These are phyloP conservation scores for Sclerotinia borealis DNA, from an alignment of 2,329 filamentous ascomycete species.

Conservation along the genomic window DNA sequence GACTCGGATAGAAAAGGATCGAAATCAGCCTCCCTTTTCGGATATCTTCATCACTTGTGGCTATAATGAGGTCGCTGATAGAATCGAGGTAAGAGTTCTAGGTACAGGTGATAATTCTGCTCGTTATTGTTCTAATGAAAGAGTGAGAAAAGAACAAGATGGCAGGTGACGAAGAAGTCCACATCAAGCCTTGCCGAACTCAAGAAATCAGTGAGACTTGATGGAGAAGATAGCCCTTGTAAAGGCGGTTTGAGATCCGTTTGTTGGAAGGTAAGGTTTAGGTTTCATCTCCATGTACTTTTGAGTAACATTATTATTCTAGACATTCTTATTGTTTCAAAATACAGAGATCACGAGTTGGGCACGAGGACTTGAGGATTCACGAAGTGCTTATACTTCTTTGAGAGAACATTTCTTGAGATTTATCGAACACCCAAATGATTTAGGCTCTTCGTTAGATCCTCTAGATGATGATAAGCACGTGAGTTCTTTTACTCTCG, in stretches of 20 bases:
- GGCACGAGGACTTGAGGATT: slow-evolving; percentile 59
- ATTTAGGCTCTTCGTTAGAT: slow-evolving; percentile 68
- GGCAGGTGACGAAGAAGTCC: slow-evolving; percentile 57
- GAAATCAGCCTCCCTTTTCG: background rate
- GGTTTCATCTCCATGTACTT: background rate
- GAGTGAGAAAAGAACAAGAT: slow-evolving; percentile 50
- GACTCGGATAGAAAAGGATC: background rate
- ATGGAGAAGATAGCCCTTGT: slow-evolving; percentile 56
- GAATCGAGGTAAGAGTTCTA: slow-evolving; percentile 43
- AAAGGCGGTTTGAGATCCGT: slow-evolving; percentile 72
- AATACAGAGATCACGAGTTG: slow-evolving; percentile 60
- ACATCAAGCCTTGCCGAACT: slow-evolving; percentile 54
- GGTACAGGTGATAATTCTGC: background rate
- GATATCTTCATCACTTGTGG: slow-evolving; percentile 15
- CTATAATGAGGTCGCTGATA: slow-evolving; percentile 49
- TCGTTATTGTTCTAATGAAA: slow-evolving; percentile 17
- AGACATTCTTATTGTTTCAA: slow-evolving; percentile 79
- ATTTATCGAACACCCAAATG: slow-evolving; percentile 78
- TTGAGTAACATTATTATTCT: slow-evolving; percentile 7
- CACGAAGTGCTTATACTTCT: slow-evolving; percentile 67
- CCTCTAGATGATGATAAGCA: slow-evolving; percentile 76
- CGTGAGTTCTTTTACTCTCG: slow-evolving; percentile 34
- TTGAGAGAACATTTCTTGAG: slow-evolving; percentile 69
- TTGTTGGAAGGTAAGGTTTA: slow-evolving; percentile 72
- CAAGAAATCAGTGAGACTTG: slow-evolving; percentile 56